Evolutionary conservation across 352 stramenopile species (phyloP).

Genomic region (Thalassiosira mediterranea): DNA sequence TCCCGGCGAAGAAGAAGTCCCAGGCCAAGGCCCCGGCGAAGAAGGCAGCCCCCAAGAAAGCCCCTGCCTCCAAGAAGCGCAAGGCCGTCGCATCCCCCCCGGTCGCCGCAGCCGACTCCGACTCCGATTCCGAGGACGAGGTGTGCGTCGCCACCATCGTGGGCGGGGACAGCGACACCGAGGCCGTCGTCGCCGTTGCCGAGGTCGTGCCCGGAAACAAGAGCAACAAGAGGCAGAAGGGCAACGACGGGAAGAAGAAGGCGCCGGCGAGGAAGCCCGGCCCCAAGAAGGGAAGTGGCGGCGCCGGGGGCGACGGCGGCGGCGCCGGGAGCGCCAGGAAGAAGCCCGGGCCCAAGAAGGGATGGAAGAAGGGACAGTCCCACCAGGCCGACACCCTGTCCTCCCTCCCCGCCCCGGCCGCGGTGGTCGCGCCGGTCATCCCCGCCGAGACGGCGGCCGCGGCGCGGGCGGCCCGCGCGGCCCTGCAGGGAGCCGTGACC

Average conservation of each 20-base stretch:
- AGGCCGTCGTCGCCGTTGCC: conserved; percentile 43
- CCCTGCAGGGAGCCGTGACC: conserved; percentile 55
- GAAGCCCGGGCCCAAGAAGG: conserved; percentile 25
- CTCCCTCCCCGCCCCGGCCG: background rate
- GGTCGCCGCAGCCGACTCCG: conserved; percentile 33
- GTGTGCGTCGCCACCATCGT: conserved; percentile 32
- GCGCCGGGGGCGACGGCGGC: background rate
- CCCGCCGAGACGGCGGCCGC: conserved; percentile 56
- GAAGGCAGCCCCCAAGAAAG: conserved; percentile 20
- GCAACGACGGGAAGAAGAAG: conserved; percentile 26
- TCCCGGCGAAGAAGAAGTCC: conserved; percentile 24
- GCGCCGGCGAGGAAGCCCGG: conserved; percentile 11
- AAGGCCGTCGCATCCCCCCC: conserved; percentile 26
- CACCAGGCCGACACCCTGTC: no score
- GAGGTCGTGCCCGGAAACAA: conserved; percentile 13
- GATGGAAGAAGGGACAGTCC: conserved; percentile 24
- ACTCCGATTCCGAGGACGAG: conserved; percentile 43
- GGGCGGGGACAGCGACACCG: conserved; percentile 37
- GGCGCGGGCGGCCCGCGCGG: conserved; percentile 49
- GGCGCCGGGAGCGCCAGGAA: background rate
- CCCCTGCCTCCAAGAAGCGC: conserved; percentile 24
- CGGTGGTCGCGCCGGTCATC: conserved; percentile 22
- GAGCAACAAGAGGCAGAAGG: conserved; percentile 30
- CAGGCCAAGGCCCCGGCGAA: conserved; percentile 27
- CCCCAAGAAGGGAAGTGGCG: conserved; percentile 12